Base-by-base conservation (phyloP, 2,329 filamentous ascomycete species). In the Aurifilum marmelostoma region DNA sequence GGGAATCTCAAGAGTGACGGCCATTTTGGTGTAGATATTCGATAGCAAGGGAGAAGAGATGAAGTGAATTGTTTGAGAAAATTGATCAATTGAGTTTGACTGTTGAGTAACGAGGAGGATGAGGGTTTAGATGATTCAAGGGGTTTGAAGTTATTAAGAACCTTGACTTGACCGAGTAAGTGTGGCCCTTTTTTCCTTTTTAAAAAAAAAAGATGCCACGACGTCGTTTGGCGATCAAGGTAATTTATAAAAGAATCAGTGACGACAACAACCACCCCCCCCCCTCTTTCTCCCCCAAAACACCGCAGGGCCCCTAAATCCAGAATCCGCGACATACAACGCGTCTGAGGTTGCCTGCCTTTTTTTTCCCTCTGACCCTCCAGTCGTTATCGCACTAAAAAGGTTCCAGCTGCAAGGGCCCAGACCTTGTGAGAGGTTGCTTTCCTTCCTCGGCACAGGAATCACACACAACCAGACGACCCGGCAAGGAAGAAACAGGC, bases 1-100 rank as follows among this genome's bases (percentile, higher is more conserved):
- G 29, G 85, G 83, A 69, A 87, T 72, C 64, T 81, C 77, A 41
- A 86, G 73, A 67, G 63, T 66, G 37, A 82, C 73, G 74, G 82
- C 74, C 83, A 85, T 85, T 34, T 67, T 71, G 63, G 9, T 3
- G 14, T 29, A 29, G 24, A 39, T 39, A 18, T 52, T 7, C 16
- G 6, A 16, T 29, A 3, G 4, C 8, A 18, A 27, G 14, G 12
- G 24, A 29, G 24, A 32, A 29, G 24, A 32, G 6, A 52, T 9
- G 8, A n/a, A 27, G 11, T 52, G 47, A 52, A n/a, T n/a, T 47
- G 16, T 16, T 7, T 54, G 8, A 18, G 29, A 7, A 29, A 29
- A 18, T 11, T 29, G 37, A 39, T 29, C 16, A 32, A 59, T 37
- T 11, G n/a, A 29, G 32, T 1, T 47, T n/a, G 32, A n/a, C n/a